Base-by-base conservation (phyloP, 2,329 filamentous ascomycete genomes). In the Diaporthe batatas region DNA sequence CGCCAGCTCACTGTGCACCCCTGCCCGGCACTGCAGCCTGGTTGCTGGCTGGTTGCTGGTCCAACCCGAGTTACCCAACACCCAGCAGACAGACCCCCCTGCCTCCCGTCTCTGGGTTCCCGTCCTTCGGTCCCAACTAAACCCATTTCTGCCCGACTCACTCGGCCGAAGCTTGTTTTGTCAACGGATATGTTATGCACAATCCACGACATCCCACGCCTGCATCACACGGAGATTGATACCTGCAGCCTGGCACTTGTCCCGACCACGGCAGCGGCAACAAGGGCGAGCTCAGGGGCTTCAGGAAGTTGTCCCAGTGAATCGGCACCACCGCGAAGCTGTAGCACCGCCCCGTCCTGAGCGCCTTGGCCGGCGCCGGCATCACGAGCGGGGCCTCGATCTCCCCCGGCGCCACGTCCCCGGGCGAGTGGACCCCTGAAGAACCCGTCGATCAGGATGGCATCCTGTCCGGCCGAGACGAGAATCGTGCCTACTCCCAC, bases 391-490 rank as follows among this genome's bases (percentile, higher is more conserved):
- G 62, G 29, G 12, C 62, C 44, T 65, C 62, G 29, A 65, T 65
- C 44, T 51, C 62, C 44, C 62, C 62, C 62, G 62, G 62, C 29
- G 62, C 62, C 44, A 65, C 62, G 44, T 65, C 62, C 29, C 62
- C 62, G 32, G 62, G 62, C 44, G 62, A 65, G 62, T 65, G 62
- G 62, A 51, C 1, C 29, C 62, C 62, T 75, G 72, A 79, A 79
- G 64, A 79, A 79, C 0, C 75, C 77, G 0, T 76, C 73, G 4
- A 77, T 39, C 21, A 79, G 47, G 1, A 73, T 68, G 4, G 62
- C 47, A n/a, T 53, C 62, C 34, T 16, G 32, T 16, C 62, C 62
- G 6, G 47, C 62, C 11, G 62, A 67, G 21, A 53, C 16, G 47
- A 67, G 62, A 4, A 67, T 53, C n/a, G 62, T 67, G 47, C 62